phyloP scores from a whole-genome alignment of 352 stramenopile genomes.

The Globisporangium carolinianum region DNA sequence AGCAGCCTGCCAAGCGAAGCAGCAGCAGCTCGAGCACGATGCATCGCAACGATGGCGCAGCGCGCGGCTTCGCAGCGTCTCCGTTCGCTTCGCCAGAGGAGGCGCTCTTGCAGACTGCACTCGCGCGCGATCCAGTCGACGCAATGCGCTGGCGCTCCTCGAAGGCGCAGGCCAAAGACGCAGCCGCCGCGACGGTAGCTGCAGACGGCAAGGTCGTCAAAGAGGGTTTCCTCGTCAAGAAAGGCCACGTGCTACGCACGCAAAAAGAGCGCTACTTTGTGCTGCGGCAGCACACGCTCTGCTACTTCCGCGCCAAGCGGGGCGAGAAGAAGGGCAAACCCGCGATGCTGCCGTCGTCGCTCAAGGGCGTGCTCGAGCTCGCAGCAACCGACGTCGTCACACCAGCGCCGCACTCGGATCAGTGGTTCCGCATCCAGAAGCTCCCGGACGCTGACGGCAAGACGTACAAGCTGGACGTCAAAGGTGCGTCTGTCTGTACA shows the following conservation, averaged over 20 bases:
- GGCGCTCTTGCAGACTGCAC: background rate
- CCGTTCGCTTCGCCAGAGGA: constrained; percentile 8
- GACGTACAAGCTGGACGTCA: constrained; percentile 61
- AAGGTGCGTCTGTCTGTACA: constrained; percentile 23
- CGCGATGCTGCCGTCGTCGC: constrained; percentile 16
- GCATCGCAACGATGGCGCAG: background rate
- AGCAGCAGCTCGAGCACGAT: background rate
- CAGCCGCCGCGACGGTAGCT: background rate
- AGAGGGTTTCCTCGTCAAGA: constrained; percentile 46
- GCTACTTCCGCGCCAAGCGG: constrained; percentile 33
- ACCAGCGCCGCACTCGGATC: constrained; percentile 35
- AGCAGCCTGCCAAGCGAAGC: background rate
- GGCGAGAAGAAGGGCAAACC: constrained; percentile 16
- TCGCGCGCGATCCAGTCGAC: constrained; percentile 1
- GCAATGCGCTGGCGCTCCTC: constrained; percentile 13
- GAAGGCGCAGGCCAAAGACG: constrained; percentile 6
- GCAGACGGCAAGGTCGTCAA: constrained; percentile 14
- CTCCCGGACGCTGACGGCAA: constrained; percentile 36
- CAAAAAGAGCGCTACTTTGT: constrained; percentile 53
- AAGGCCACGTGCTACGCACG: constrained; percentile 45
- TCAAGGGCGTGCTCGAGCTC: constrained; percentile 41
- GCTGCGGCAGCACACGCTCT: constrained; percentile 30
- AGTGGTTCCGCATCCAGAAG: constrained; percentile 63
- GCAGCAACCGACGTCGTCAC: constrained; percentile 40
- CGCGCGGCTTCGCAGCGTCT: background rate